Base-by-base conservation (phyloP, 306 rosid species). In the Rosa chinensis region DNA sequence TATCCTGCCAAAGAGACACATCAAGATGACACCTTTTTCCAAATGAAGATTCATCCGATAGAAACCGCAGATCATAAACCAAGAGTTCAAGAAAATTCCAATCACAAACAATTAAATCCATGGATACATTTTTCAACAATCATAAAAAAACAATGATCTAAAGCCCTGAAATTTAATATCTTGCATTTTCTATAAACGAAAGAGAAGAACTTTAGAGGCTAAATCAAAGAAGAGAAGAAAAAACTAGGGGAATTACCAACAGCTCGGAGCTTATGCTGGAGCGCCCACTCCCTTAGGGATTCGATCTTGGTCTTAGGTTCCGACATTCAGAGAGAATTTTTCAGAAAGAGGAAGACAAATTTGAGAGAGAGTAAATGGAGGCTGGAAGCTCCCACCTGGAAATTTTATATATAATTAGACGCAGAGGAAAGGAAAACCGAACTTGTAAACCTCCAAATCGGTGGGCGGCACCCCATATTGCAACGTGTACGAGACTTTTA, bases 231-330 rank as follows among this genome's bases (percentile, higher is more conserved):
- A 13, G 35, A 16, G 35, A 16, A 73, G 72, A 45, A 16, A 48
- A 68, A 39, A 14, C 32, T 20, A 47, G 8, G 56, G 63, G 56
- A 85, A 58, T 75, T 88, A 95, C 99, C 99, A 76, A 95, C 98
- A 69, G 98, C 44, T 47, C 99, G 97, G 50, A 95, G 98, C 87
- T 93, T 95, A 83, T 95, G 97, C 5, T 95, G 96, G 66, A 86
- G 82, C 50, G 93, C 85, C 98, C 98, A 95, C 68, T 83, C 95
- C 87, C 97, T 89, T 0, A 87, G 0, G 55, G 96, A 89, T 66
- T 89, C 96, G 4, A 88, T 1, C 73, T 87, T 89, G 71, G 83
- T 83, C 89, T 86, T 93, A 17, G 95, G 66, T 63, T 93, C 99
- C 43, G 93, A 86, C 98, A 95, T 95, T n/a, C 70, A 10, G 73